Conservation (phyloP, 768 basidiomycete genomes). For the Calocybe indica region DNA sequence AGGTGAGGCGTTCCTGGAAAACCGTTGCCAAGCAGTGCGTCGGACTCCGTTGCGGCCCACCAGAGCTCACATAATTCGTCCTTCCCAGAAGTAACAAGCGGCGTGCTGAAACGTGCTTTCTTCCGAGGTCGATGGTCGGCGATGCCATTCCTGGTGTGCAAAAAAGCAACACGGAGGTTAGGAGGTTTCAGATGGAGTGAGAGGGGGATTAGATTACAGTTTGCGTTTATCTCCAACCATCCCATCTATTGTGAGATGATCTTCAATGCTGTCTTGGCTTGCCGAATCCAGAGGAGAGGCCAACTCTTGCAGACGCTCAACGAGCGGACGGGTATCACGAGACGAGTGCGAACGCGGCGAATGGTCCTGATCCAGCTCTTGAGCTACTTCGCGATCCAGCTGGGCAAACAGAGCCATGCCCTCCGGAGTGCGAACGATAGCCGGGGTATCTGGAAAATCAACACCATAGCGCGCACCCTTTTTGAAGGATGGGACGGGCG, state of each 20-base stretch:
- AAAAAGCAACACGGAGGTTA: not conserved
- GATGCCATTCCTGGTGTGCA: constrained; percentile 23
- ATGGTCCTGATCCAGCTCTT: constrained; percentile 5
- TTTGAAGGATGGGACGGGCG: constrained; percentile 14
- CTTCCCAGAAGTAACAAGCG: constrained; percentile 31
- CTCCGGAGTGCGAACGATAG: constrained; percentile 62
- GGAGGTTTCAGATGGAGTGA: not conserved
- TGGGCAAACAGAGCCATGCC: constrained; percentile 68
- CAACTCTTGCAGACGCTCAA: constrained; percentile 29
- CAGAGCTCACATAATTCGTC: constrained; percentile 53
- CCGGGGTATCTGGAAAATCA: constrained; percentile 60
- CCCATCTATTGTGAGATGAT: constrained; percentile 17
- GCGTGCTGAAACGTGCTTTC: constrained; percentile 46
- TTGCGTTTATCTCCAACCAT: constrained; percentile 62
- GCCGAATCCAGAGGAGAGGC: constrained; percentile 30
- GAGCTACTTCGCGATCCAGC: constrained; percentile 49
- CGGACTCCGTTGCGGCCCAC: constrained; percentile 70
- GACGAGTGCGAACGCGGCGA: not conserved
- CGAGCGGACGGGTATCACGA: constrained; percentile 8
- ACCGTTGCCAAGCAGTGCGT: constrained; percentile 56
- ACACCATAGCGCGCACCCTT: constrained; percentile 31
- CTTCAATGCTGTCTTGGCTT: constrained; percentile 24
- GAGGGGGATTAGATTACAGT: constrained; percentile 28
- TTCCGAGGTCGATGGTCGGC: constrained; percentile 51
- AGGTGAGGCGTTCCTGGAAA: constrained; percentile 50